Base-by-base conservation (phyloP, 805 yeast genomes). In the Starmera amethionina region DNA sequence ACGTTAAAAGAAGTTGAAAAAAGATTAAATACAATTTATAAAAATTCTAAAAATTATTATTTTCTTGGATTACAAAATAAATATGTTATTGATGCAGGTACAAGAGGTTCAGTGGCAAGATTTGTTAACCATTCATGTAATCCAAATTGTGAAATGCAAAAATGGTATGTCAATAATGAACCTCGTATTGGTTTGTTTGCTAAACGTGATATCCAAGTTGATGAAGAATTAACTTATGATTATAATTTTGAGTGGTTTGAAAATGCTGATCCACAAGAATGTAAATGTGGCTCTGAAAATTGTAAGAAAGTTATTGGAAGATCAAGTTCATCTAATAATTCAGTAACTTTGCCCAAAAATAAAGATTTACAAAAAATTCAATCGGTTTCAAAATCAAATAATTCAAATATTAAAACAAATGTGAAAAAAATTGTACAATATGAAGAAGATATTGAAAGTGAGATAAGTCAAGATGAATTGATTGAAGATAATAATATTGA, bases 51-150 rank as follows among this genome's bases (percentile, higher is more conserved):
- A 10, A 54, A 66, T 40, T 70, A 59, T 44, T 68, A 69, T 49
- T 64, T 67, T 47, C 50, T 72, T 36, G 60, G 66, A 45, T 52
- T 70, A 32, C 69, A 67, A 18, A 59, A 63, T 37, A 68, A 70
- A 9, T 54, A 59, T 15, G 65, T 68, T 16, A 66, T 72, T 39
- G 75, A 70, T 48, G 62, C 68, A 32, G 68, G 69, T 11, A 58
- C 48, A 13, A 56, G 63, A 37, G 77, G 77, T 0, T 68, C 74
- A 5, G 62, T 63, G 25, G 77, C 77, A 1, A 52, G 75, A 32
- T 72, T 68, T 51, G 73, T 67, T 27, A 72, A 71, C 50, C 77
- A 72, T 46, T 68, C 74, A 13, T 68, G 74, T 48, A 50, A 52
- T 38, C 75, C 77, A 37, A 72, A 72, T 41, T 59, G 68, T 19